Conservation (phyloP, 2,329 filamentous ascomycete genomes). For the Arthrobotrys megalospora region DNA sequence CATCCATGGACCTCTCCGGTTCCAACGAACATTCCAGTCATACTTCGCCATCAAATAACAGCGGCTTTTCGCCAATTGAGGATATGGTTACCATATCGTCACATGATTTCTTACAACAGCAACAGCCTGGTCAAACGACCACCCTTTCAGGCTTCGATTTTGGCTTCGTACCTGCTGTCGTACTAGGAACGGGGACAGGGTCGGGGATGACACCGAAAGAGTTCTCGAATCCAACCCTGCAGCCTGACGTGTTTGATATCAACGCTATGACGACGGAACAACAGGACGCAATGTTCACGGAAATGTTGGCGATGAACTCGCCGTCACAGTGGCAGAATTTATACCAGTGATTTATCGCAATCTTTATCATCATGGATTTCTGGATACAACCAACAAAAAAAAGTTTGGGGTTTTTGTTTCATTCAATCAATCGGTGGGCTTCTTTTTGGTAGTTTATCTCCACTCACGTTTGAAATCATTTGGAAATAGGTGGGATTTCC, state of each 20-base stretch:
- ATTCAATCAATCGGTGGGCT: background rate
- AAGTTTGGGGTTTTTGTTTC: conserved; percentile 12
- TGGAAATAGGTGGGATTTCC: background rate
- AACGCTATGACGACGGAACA: conserved; percentile 49
- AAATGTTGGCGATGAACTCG: conserved; percentile 57
- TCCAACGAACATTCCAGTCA: conserved; percentile 49
- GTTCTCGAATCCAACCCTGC: conserved; percentile 30
- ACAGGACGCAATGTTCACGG: conserved; percentile 58
- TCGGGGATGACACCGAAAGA: conserved; percentile 55
- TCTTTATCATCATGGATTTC: background rate
- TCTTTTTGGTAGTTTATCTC: conserved; percentile 4
- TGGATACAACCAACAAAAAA: background rate
- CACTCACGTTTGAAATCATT: conserved; percentile 2
- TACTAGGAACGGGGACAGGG: background rate
- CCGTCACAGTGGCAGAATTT: conserved; percentile 55
- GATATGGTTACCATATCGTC: conserved; percentile 51
- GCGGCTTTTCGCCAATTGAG: conserved; percentile 49
- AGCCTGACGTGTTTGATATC: conserved; percentile 48
- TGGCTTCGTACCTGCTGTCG: conserved; percentile 26
- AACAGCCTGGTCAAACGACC: conserved; percentile 18
- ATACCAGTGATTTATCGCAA: conserved; percentile 14
- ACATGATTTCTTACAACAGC: conserved; percentile 43
- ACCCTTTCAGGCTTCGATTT: conserved; percentile 46
- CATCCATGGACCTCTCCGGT: conserved; percentile 46
- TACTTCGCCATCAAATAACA: conserved; percentile 53